phyloP scores from a whole-genome alignment of 345 rosid genomes.

The Microcos paniculata region DNA sequence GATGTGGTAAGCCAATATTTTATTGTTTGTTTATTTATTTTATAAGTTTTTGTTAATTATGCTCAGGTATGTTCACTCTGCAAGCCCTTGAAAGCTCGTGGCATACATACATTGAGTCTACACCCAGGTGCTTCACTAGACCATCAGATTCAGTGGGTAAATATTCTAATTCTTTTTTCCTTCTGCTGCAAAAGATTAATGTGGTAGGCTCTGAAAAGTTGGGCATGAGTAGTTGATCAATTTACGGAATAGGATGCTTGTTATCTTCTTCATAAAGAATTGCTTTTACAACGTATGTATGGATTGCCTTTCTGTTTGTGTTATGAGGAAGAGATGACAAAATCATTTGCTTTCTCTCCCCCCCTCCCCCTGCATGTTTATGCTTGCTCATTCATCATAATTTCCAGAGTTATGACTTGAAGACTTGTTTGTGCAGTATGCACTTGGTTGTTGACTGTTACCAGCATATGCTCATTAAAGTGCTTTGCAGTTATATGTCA shows the following conservation, averaged over 20 bases:
- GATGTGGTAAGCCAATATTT: not conserved
- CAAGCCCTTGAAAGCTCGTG: slow-evolving; percentile 80
- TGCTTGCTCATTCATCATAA: too few species aligned
- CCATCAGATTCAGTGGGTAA: slow-evolving; percentile 88
- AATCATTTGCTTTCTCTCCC: too few species aligned
- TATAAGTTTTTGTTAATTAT: slow-evolving; percentile 17
- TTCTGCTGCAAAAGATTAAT: not conserved
- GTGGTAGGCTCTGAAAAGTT: not conserved
- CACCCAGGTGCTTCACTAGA: slow-evolving; percentile 70
- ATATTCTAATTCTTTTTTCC: slow-evolving; percentile 5
- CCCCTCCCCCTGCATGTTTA: too few species aligned
- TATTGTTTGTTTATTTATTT: not conserved
- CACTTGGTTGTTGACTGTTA: not conserved
- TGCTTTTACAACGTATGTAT: too few species aligned
- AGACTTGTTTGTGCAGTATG: too few species aligned
- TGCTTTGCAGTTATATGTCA: not conserved
- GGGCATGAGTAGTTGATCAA: not conserved
- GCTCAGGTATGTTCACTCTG: slow-evolving; percentile 72
- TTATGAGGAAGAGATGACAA: too few species aligned
- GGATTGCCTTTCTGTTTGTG: too few species aligned
- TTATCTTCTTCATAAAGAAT: too few species aligned
- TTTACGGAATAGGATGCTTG: too few species aligned
- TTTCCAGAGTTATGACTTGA: not conserved
- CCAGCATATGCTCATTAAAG: not conserved
- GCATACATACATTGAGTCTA: slow-evolving; percentile 85